Evolutionary conservation across 495 filamentous ascomycete genomes (phyloP).

Genomic region (Xylaria acuta): DNA sequence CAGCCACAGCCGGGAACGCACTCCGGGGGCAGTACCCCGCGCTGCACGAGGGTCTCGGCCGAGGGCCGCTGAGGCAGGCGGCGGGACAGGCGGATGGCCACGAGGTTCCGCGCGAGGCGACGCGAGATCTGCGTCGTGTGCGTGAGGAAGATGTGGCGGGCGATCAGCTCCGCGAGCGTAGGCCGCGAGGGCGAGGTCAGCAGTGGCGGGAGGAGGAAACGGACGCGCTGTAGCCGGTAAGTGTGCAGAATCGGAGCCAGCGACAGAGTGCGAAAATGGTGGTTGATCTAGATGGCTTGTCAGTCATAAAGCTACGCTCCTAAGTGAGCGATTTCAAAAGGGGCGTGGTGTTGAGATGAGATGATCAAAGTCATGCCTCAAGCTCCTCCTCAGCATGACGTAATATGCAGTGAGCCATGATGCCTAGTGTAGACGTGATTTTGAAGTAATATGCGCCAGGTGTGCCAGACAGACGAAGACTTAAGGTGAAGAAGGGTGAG

Average conservation of each 20-base stretch:
- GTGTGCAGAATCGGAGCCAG: slow-evolving; percentile 62
- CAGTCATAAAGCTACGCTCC: slow-evolving; percentile 5
- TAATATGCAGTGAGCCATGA: background rate
- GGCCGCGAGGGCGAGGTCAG: slow-evolving; percentile 59
- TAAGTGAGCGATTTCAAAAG: background rate
- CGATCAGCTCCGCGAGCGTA: slow-evolving; percentile 56
- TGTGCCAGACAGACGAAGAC: background rate
- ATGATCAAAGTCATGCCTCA: background rate
- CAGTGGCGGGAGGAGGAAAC: slow-evolving; percentile 52
- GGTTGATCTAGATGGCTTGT: slow-evolving; percentile 54
- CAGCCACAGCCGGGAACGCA: slow-evolving; percentile 45
- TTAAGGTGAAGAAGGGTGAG: background rate
- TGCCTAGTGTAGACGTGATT: background rate
- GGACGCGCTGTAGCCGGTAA: slow-evolving; percentile 59
- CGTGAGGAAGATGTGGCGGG: slow-evolving; percentile 65
- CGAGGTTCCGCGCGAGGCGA: slow-evolving; percentile 55
- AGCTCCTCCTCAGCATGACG: background rate
- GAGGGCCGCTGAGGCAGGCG: slow-evolving; percentile 52
- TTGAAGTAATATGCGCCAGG: background rate
- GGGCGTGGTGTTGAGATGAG: background rate
- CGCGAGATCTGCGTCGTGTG: slow-evolving; percentile 61
- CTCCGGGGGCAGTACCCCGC: slow-evolving; percentile 53
- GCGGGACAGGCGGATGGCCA: slow-evolving; percentile 55
- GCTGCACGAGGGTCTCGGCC: slow-evolving; percentile 51
- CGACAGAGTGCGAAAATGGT: slow-evolving; percentile 60